These are phyloP conservation scores for Umbelopsis vinacea DNA, from an alignment of 192 early-diverging fungal species.

Conservation along the genomic window DNA sequence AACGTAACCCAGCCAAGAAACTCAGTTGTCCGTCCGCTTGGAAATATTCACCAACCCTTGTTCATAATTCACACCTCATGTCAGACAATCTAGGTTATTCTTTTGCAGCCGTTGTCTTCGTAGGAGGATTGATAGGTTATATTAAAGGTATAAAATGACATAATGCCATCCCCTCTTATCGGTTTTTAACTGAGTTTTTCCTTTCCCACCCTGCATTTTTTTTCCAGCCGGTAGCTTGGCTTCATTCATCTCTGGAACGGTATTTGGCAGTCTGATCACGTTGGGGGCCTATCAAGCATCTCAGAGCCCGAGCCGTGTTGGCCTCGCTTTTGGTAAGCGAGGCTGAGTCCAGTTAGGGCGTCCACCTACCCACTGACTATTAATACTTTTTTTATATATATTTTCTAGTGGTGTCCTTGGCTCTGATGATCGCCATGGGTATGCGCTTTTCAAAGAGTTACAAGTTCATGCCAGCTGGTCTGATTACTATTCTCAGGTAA, in stretches of 20 bases:
- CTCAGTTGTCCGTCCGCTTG: too few relatives aligned
- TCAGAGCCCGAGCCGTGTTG: slow-evolving; percentile 30
- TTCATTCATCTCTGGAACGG: slow-evolving; percentile 37
- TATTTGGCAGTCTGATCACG: slow-evolving; percentile 33
- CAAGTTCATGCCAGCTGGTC: slow-evolving; percentile 53
- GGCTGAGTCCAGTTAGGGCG: neutral
- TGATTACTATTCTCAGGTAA: slow-evolving; percentile 45
- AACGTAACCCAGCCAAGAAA: too few relatives aligned
- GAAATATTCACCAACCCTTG: too few relatives aligned
- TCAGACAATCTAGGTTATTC: slow-evolving; percentile 28
- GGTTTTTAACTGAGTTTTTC: neutral
- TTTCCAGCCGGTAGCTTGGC: slow-evolving; percentile 27
- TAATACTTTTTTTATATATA: too few relatives aligned
- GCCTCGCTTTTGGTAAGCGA: slow-evolving; percentile 39
- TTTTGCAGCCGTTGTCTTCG: slow-evolving; percentile 25
- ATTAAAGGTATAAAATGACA: slow-evolving; percentile 15
- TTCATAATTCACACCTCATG: too few relatives aligned
- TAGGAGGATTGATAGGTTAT: slow-evolving; percentile 38
- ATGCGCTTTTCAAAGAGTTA: slow-evolving; percentile 39
- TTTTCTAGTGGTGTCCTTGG: slow-evolving; percentile 27
- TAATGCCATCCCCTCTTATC: neutral
- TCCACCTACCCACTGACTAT: too few relatives aligned
- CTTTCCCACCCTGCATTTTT: slow-evolving; percentile 17
- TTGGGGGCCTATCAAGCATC: slow-evolving; percentile 39
- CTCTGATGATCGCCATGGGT: slow-evolving; percentile 45